Evolutionary conservation across 306 rosid genomes (phyloP), one percentile per base, ranked within the genome.

Genomic region (Argentina anserina): DNA sequence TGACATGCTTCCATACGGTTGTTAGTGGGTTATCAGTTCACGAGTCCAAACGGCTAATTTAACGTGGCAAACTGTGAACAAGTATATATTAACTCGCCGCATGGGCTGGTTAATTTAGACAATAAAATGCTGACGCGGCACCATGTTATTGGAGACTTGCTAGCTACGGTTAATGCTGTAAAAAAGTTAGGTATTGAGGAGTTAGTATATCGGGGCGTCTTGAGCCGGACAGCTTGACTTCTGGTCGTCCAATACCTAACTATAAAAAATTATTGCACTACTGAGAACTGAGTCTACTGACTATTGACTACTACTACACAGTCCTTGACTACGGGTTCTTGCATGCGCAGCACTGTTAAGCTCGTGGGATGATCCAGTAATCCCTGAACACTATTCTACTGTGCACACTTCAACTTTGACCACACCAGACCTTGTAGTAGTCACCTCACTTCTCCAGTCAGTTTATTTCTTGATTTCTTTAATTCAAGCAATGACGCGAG

Each of bases 221-320:
- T 61, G 67, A 61, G 67, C 65, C 43, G 26, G 42, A 61, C 42
- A 31, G 42, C n/a, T 61, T 61, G 67, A 61, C 43, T 61, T 15
- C 34, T 61, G 43, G 67, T 61, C 42, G 39, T 33, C 67, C 67
- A 61, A 17, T 31, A 56, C 17, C 36, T 1, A 12, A 56, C 11
- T 12, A 59, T 59, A 59, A 59, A 12, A n/a, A 59, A 14, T 31
- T 13, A 59, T 40, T 29, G 40, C 65, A 59, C 62, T 28, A 26
- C 63, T 26, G 63, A 33, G 36, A 0, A 33, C 36, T 5, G 36
- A 33, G 36, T 33, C n/a, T n/a, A 50, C 3, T 11, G 5, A 55
- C 20, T 4, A 56, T 31, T 25, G 62, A 12, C 33, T 55, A 8
- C 23, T 49, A 20, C 52, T 45, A 45, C 49, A n/a, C n/a, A n/a